Evolutionary conservation across 805 yeast species (phyloP).

Genomic region (Pichia ethanolica): DNA sequence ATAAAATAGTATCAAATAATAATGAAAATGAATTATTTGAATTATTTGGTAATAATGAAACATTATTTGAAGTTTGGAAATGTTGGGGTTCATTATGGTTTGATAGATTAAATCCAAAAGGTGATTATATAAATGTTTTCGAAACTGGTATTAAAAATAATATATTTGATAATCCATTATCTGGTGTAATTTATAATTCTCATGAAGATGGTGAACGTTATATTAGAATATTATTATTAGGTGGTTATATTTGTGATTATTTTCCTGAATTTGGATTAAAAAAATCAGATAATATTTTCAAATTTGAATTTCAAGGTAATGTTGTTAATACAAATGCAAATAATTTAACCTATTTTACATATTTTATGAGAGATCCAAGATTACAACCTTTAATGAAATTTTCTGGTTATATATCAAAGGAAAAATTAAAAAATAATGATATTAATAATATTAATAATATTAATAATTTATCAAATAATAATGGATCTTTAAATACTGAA

Average conservation of each 20-base stretch:
- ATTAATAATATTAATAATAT: not conserved
- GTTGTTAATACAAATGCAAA: slow-evolving; percentile 9
- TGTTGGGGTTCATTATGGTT: slow-evolving; percentile 84
- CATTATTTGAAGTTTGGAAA: slow-evolving; percentile 70
- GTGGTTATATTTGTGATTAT: slow-evolving; percentile 42
- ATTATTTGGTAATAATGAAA: slow-evolving; percentile 51
- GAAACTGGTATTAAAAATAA: slow-evolving; percentile 53
- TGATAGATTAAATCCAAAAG: slow-evolving; percentile 49
- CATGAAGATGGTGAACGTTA: slow-evolving; percentile 44
- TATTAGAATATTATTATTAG: slow-evolving; percentile 43
- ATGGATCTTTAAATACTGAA: no score
- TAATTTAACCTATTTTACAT: slow-evolving; percentile 15
- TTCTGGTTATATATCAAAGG: not conserved
- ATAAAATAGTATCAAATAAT: not conserved
- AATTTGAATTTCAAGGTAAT: slow-evolving; percentile 19
- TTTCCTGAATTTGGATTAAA: slow-evolving; percentile 46
- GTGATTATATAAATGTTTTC: slow-evolving; percentile 40
- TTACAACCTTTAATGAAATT: slow-evolving; percentile 17
- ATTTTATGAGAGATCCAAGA: slow-evolving; percentile 22
- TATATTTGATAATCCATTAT: slow-evolving; percentile 53
- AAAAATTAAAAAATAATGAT: no score
- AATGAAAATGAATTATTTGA: slow-evolving; percentile 35
- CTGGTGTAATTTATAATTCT: slow-evolving; percentile 48
- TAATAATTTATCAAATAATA: no score
- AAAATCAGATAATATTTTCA: slow-evolving; percentile 39